Conservation (phyloP, 768 basidiomycete genomes). For the Calocera viscosa region DNA sequence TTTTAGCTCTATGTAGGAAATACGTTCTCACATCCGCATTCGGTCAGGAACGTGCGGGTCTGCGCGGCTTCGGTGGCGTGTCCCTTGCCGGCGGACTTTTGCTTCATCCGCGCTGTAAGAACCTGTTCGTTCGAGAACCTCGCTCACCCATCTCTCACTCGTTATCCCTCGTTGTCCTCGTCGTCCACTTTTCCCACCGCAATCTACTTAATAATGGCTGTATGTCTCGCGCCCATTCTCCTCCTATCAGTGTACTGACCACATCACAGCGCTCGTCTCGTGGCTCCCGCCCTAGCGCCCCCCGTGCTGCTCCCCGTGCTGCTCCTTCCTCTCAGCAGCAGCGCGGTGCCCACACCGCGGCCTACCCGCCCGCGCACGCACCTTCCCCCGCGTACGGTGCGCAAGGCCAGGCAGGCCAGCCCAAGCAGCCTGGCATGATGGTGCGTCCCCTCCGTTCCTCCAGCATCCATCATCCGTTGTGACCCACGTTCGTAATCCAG, state of each 20-base stretch:
- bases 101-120: not conserved
- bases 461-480: not conserved
- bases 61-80: not conserved
- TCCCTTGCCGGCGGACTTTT: not conserved
- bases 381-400: constrained; percentile 22
- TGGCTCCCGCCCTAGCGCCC: constrained; percentile 12
- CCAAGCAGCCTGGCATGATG: constrained; percentile 73
- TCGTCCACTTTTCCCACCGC: not conserved
- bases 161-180: not conserved
- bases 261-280: not conserved
- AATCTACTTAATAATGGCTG: not conserved
- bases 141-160: not conserved
- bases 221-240: not conserved
- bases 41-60: not conserved
- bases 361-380: constrained; percentile 11
- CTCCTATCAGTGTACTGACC: not conserved
- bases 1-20: not conserved
- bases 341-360: constrained; percentile 16
- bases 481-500: not conserved
- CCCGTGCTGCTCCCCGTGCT: constrained; percentile 29
- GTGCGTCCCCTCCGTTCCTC: constrained; percentile 39
- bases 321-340: constrained; percentile 31
- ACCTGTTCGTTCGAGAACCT: not conserved
- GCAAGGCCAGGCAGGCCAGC: constrained; percentile 33
- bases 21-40: not conserved